Percentiles rank a stretch among this genome's conserved stretches.
phyloP scores from a whole-genome alignment of 352 stramenopile species.

The Pythium rhizo-oryzae region DNA sequence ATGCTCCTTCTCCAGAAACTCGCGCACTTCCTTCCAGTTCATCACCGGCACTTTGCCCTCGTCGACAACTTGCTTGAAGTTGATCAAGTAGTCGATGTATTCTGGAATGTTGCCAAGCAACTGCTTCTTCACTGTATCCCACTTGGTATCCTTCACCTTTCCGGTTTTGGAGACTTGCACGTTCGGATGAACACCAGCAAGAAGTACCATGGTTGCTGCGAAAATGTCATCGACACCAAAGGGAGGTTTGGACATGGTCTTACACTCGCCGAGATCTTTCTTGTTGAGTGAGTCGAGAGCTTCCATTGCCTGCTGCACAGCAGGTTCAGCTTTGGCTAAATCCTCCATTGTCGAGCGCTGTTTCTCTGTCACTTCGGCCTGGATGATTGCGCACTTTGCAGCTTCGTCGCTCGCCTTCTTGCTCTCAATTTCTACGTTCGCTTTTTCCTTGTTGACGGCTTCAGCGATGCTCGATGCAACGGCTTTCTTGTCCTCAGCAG shows the following conservation, averaged over 20 bases:
- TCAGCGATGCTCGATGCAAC: slow-evolving; percentile 94
- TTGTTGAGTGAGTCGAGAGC: slow-evolving; percentile 96
- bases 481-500: slow-evolving; percentile 95
- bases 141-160: slow-evolving; percentile 96
- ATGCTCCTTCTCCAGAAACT: slow-evolving; percentile 93
- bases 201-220: slow-evolving; percentile 91
- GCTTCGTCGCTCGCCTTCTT: slow-evolving; percentile 93
- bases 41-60: slow-evolving; percentile 89
- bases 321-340: slow-evolving; percentile 94
- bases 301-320: slow-evolving; percentile 95
- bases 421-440: slow-evolving; percentile 95
- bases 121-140: slow-evolving; percentile 95
- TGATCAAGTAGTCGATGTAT: slow-evolving; percentile 95
- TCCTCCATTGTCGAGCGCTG: slow-evolving; percentile 89
- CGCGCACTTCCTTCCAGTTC: slow-evolving; percentile 96
- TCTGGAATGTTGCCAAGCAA: slow-evolving; percentile 95
- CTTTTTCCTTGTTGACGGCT: slow-evolving; percentile 95
- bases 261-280: slow-evolving; percentile 96
- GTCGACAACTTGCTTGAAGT: slow-evolving; percentile 95
- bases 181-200: slow-evolving; percentile 94
- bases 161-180: slow-evolving; percentile 93
- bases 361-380: slow-evolving; percentile 94
- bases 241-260: slow-evolving; percentile 96
- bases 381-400: slow-evolving; percentile 93
- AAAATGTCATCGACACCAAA: slow-evolving; percentile 96